Evolutionary conservation across 2,329 filamentous ascomycete species (phyloP).

Genomic region (Raffaelea deltoideospora): DNA sequence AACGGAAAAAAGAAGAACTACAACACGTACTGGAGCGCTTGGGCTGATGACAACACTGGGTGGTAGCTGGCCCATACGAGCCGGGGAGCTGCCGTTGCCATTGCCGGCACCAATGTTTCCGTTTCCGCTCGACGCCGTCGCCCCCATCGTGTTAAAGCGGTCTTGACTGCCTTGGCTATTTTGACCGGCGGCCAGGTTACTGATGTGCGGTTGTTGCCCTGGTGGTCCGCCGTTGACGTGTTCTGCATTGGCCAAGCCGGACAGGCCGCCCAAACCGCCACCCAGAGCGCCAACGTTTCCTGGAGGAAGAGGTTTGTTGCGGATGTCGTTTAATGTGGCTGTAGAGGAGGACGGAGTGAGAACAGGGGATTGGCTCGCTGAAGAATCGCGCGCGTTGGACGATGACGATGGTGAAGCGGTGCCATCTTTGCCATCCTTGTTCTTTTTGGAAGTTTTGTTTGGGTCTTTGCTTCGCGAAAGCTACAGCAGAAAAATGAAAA

Average conservation of each 20-base stretch:
- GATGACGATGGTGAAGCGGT: conserved; percentile 62
- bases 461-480: conserved; percentile 81
- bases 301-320: conserved; percentile 63
- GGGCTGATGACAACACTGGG: conserved; percentile 92
- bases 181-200: conserved; percentile 15
- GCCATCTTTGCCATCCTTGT: conserved; percentile 58
- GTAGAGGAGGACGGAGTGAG: conserved; percentile 79
- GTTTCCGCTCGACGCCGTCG: conserved; percentile 1
- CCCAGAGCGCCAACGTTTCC: conserved; percentile 29
- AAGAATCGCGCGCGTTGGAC: conserved; percentile 33
- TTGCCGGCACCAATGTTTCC: conserved; percentile 22
- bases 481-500: conserved; percentile 28
- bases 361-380: conserved; percentile 41
- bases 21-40: conserved; percentile 64
- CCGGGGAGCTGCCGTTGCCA: conserved; percentile 45
- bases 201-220: conserved; percentile 23
- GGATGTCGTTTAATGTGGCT: conserved; percentile 69
- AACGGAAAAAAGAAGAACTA: conserved; percentile 6
- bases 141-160: conserved; percentile 24
- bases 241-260: conserved; percentile 1
- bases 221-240: conserved; percentile 6
- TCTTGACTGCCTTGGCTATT: conserved; percentile 20
- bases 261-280: conserved; percentile 22
- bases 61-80: conserved; percentile 49
- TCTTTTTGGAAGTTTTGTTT: conserved; percentile 70